Evolutionary conservation across 2,329 filamentous ascomycete genomes (phyloP).

Genomic region (Colletotrichum tropicale): DNA sequence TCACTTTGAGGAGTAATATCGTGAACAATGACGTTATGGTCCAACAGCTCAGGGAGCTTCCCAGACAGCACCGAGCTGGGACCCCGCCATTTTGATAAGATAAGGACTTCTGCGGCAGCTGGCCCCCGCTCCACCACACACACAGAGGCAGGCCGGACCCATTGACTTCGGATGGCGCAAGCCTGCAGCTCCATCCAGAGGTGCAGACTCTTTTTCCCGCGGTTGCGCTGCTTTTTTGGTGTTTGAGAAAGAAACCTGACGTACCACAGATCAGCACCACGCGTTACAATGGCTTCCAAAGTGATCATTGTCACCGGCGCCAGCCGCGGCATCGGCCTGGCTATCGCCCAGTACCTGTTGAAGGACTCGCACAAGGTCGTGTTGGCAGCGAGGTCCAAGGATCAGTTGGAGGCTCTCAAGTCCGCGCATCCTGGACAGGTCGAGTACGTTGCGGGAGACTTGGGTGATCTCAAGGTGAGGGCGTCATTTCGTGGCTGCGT

Average conservation of each 20-base stretch:
- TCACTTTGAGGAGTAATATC: neutral
- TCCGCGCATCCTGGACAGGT: constrained; percentile 56
- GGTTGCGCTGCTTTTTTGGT: neutral
- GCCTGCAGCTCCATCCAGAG: neutral
- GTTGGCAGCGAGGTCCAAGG: constrained; percentile 58
- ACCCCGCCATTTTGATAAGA: neutral
- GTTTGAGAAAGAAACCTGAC: neutral
- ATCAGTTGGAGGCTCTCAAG: constrained; percentile 55
- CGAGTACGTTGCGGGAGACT: constrained; percentile 60
- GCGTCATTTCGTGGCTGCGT: neutral
- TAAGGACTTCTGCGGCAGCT: neutral
- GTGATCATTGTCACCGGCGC: constrained; percentile 73
- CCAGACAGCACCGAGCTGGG: neutral
- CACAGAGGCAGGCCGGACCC: neutral
- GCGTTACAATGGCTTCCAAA: constrained; percentile 56
- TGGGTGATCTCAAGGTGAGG: constrained; percentile 55
- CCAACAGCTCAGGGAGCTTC: neutral
- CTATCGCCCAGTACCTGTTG: constrained; percentile 57
- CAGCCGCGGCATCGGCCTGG: constrained; percentile 66
- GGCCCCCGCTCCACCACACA: constrained; percentile 1
- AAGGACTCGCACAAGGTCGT: constrained; percentile 61
- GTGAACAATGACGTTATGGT: neutral
- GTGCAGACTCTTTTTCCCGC: neutral
- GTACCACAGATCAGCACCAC: neutral
- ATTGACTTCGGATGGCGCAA: neutral